phyloP scores from a whole-genome alignment of 306 rosid genomes.

The Crotalaria pallida region DNA sequence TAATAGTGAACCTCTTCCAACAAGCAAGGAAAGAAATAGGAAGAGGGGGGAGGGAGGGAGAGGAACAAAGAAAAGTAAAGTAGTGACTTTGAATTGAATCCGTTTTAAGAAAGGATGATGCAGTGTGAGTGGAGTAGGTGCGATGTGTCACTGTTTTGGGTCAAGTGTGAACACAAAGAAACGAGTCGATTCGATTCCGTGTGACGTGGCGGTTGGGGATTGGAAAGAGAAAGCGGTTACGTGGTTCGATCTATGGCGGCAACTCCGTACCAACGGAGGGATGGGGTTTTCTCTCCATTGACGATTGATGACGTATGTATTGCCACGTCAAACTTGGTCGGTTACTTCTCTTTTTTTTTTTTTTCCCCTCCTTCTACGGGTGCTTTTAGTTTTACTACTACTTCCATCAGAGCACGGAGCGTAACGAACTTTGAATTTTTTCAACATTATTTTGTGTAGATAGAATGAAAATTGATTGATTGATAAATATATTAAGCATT shows the following conservation, averaged over 20 bases:
- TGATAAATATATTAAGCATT: too few relatives aligned
- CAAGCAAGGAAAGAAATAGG: constrained; percentile 12
- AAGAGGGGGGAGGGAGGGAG: neutral
- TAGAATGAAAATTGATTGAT: too few relatives aligned
- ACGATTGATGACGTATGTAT: neutral
- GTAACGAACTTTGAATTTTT: too few relatives aligned
- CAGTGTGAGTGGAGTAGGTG: neutral
- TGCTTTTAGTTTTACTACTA: too few relatives aligned
- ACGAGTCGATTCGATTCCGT: neutral
- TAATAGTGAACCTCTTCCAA: constrained; percentile 9
- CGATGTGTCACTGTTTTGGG: neutral
- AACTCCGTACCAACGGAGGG: neutral
- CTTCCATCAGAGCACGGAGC: too few relatives aligned
- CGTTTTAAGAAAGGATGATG: neutral
- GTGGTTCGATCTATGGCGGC: constrained; percentile 1
- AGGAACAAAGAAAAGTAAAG: constrained; percentile 15
- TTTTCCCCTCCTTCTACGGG: too few relatives aligned
- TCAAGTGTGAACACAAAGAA: neutral
- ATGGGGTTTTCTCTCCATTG: neutral
- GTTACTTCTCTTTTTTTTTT: neutral
- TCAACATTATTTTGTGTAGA: too few relatives aligned
- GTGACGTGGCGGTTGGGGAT: constrained; percentile 11
- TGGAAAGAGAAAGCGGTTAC: neutral
- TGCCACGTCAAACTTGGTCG: neutral
- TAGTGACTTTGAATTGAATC: constrained; percentile 30